These are phyloP conservation scores for Bacterosira constricta DNA, from an alignment of 108 stramenopile genomes.

Conservation along the genomic window DNA sequence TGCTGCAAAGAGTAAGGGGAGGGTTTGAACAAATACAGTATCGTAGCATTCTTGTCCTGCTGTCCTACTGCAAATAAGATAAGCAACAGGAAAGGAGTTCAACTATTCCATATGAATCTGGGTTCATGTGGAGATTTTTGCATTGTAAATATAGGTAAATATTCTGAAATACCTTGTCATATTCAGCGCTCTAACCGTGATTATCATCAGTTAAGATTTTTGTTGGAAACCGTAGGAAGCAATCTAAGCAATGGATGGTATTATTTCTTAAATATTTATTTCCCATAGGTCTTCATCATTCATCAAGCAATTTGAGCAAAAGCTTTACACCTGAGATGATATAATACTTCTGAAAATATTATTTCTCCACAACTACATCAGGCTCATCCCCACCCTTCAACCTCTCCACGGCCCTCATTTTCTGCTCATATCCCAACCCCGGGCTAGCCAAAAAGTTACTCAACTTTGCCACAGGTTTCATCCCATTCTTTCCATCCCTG, in stretches of 20 bases:
- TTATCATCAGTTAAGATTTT: too few relatives aligned
- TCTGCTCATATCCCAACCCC: constrained; percentile 41
- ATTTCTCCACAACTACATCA: constrained; percentile 81
- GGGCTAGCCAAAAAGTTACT: constrained; percentile 50
- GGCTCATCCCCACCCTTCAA: constrained; percentile 72
- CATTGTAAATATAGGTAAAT: too few relatives aligned
- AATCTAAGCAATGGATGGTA: too few relatives aligned
- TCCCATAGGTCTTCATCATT: background rate
- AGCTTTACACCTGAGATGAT: background rate
- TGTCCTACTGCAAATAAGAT: too few relatives aligned
- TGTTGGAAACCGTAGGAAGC: too few relatives aligned
- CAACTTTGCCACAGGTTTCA: constrained; percentile 66
- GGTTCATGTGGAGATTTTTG: too few relatives aligned
- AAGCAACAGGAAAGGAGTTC: too few relatives aligned
- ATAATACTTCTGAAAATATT: constrained; percentile 7
- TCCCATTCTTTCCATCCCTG: constrained; percentile 82
- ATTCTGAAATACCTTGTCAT: too few relatives aligned
- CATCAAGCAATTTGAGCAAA: background rate
- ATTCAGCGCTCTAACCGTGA: too few relatives aligned
- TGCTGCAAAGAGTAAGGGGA: constrained; percentile 39
- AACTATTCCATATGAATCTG: too few relatives aligned
- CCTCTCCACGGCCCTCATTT: constrained; percentile 56
- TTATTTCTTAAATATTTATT: background rate
- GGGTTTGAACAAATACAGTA: background rate
- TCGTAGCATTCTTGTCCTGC: background rate